Percentiles rank a stretch among this genome's conserved stretches.
phyloP scores from a whole-genome alignment of 805 yeast genomes.

The Saturnispora gosingensis region DNA sequence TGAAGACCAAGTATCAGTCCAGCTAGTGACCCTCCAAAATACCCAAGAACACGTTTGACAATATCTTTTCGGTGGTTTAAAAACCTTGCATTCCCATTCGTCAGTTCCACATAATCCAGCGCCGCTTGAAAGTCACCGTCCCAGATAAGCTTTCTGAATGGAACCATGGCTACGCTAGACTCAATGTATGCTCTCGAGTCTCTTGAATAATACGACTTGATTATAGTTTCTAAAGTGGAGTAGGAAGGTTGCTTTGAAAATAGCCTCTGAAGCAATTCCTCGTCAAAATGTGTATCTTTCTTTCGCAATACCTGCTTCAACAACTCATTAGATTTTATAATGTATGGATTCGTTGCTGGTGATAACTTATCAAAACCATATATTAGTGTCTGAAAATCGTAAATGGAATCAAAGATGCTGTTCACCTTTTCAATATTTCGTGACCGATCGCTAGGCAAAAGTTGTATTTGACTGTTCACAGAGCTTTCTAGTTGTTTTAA shows the following conservation, averaged over 20 bases:
- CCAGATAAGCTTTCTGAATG: slow-evolving; percentile 50
- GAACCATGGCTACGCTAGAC: slow-evolving; percentile 43
- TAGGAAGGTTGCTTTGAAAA: slow-evolving; percentile 21
- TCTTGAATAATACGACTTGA: slow-evolving; percentile 21
- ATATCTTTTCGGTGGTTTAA: slow-evolving; percentile 24
- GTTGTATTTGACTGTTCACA: slow-evolving; percentile 7
- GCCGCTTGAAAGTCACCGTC: slow-evolving; percentile 51
- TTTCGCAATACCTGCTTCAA: slow-evolving; percentile 14
- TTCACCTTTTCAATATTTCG: neutral
- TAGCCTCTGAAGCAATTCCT: slow-evolving; percentile 15
- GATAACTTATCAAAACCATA: slow-evolving; percentile 17
- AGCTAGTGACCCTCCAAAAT: slow-evolving; percentile 34
- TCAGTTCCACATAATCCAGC: slow-evolving; percentile 45
- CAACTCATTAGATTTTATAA: slow-evolving; percentile 18
- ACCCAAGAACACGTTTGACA: slow-evolving; percentile 27
- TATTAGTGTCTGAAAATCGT: slow-evolving; percentile 21
- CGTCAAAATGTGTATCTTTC: slow-evolving; percentile 15
- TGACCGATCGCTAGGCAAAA: neutral
- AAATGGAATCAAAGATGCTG: slow-evolving; percentile 15
- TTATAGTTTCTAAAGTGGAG: slow-evolving; percentile 18
- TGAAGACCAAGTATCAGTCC: slow-evolving; percentile 39
- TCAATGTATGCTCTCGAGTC: slow-evolving; percentile 23
- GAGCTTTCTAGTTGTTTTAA: slow-evolving; percentile 6
- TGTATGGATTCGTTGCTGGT: slow-evolving; percentile 14
- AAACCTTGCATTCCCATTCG: slow-evolving; percentile 51